Conservation (phyloP, 768 basidiomycete genomes). For the Kwoniella botswanensis region DNA sequence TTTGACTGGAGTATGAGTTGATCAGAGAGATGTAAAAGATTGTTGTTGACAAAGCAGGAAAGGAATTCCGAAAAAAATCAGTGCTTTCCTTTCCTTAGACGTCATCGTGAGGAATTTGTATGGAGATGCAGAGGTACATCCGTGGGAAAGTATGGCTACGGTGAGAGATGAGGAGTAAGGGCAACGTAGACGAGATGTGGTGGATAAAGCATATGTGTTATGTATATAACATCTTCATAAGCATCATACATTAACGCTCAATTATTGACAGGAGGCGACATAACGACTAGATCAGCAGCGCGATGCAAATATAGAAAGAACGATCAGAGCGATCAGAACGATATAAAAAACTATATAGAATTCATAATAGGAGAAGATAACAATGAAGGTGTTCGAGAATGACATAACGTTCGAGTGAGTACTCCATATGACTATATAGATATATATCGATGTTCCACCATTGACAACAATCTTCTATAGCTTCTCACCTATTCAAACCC, state of each 20-base stretch:
- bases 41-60: not conserved
- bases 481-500: constrained; percentile 87
- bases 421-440: too few species aligned
- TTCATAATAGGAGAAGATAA: not conserved
- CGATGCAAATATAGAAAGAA: constrained; percentile 6
- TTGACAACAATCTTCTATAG: constrained; percentile 59
- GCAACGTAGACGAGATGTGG: constrained; percentile 9
- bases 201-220: not conserved
- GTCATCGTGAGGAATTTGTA: not conserved
- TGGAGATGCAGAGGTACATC: not conserved
- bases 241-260: too few species aligned
- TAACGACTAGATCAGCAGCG: not conserved
- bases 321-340: not conserved
- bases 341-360: not conserved
- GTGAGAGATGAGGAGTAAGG: not conserved
- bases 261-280: not conserved
- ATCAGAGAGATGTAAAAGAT: not conserved
- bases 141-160: constrained; percentile 12
- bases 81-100: not conserved
- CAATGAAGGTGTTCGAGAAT: constrained; percentile 47
- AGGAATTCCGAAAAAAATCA: not conserved
- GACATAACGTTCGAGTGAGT: constrained; percentile 48
- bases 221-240: too few species aligned
- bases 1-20: not conserved
- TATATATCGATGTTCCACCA: too few species aligned